Evolutionary conservation across 345 rosid genomes (phyloP), one percentile per base, ranked within the genome.

Genomic region (Hevea brasiliensis): DNA sequence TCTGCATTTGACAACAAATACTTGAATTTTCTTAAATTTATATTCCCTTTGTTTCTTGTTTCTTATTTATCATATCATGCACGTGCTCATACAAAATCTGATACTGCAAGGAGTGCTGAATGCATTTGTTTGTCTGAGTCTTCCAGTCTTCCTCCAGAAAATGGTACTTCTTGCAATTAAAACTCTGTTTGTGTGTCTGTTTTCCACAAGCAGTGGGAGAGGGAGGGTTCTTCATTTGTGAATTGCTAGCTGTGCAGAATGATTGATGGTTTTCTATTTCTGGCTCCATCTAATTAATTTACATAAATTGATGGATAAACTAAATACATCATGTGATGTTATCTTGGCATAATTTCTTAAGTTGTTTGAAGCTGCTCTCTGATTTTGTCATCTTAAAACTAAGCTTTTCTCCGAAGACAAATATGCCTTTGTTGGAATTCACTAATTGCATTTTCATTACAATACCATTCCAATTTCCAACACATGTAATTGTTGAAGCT

Each of bases 81-180:
- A 17, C 13, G 7, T 50, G n/a, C 54, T 50, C n/a, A 55, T 23
- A 26, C 26, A 21, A 42, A 42, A 21, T 8, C 15, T 5, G 53
- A n/a, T 63, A 14, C 17, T 80, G 81, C 83, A 91, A 92, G 97
- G 97, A 61, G 85, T 88, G 62, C 79, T 91, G 75, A n/a, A n/a
- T n/a, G n/a, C n/a, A n/a, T n/a, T n/a, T n/a, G n/a, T n/a, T n/a
- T n/a, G n/a, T n/a, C n/a, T n/a, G n/a, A n/a, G n/a, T n/a, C n/a
- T n/a, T n/a, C n/a, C n/a, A n/a, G n/a, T n/a, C n/a, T 91, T 91
- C 79, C 87, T 91, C 80, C 87, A 76, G 82, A 91, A 83, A 80
- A 87, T 91, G 97, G 97, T 90, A 88, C 37, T 61, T 70, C 8
- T 10, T 24, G 54, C 11, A 4, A 32, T 44, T 58, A 8, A 47